Percentiles rank a stretch among this genome's conserved stretches.
phyloP scores from a whole-genome alignment of 305 asterid genomes.

The Plantago lanceolata region DNA sequence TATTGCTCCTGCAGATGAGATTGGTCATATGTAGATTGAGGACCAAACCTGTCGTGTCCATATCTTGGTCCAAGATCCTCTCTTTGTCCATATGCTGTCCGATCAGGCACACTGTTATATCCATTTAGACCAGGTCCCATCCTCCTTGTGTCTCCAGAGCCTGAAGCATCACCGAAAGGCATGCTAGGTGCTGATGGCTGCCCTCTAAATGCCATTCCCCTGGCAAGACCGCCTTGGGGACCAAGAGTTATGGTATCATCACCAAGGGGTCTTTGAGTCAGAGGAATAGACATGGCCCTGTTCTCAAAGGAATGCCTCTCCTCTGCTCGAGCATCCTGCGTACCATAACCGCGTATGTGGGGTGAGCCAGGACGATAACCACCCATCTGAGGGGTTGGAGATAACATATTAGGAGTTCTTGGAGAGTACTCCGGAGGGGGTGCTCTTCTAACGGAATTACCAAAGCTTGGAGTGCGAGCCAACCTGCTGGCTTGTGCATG shows the following conservation, averaged over 20 bases:
- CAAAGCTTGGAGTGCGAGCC: conserved; percentile 46
- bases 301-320: conserved; percentile 43
- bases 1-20: conserved; percentile 38
- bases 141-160: conserved; percentile 51
- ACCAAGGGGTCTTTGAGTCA: conserved; percentile 45
- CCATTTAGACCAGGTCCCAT: conserved; percentile 59
- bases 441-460: conserved; percentile 44
- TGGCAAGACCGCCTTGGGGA: conserved; percentile 94
- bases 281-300: conserved; percentile 41
- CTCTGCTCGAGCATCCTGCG: conserved; percentile 50
- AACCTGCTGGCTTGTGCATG: conserved; percentile 52
- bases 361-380: conserved; percentile 43
- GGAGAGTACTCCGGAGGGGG: conserved; percentile 43
- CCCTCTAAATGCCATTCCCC: conserved; percentile 87
- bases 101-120: conserved; percentile 46
- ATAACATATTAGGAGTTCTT: conserved; percentile 41
- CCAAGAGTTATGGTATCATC: conserved; percentile 73
- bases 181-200: conserved; percentile 44
- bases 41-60: conserved; percentile 44
- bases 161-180: conserved; percentile 36
- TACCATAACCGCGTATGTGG: conserved; percentile 48
- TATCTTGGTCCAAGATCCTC: conserved; percentile 55
- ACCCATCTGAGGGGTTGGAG: conserved; percentile 39
- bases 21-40: conserved; percentile 38
- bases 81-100: conserved; percentile 50